A percentile compares a stretch with the other conserved stretches of the same genome.
These are phyloP conservation scores for Ambispora gerdemannii DNA, from an alignment of 192 early-diverging fungal species.

Conservation along the genomic window DNA sequence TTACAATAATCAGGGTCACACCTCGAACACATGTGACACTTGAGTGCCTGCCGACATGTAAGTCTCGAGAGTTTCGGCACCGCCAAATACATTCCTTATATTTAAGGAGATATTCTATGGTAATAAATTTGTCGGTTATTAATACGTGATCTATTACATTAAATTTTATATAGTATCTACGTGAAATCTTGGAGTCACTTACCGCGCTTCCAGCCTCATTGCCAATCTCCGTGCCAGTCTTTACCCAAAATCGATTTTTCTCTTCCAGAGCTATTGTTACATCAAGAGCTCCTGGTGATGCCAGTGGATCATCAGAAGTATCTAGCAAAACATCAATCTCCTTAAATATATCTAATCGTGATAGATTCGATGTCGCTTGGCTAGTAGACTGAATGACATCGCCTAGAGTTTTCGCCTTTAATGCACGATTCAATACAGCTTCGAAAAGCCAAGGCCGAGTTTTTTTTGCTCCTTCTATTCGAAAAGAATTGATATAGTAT, in stretches of 20 bases:
- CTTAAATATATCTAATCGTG: constrained; percentile 69
- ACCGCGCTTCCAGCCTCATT: constrained; percentile 87
- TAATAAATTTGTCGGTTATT: neutral
- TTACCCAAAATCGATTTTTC: constrained; percentile 65
- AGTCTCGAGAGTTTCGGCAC: constrained; percentile 75
- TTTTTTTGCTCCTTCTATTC: constrained; percentile 33
- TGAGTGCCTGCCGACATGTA: constrained; percentile 75
- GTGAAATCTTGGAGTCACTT: constrained; percentile 2
- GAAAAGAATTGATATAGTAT: constrained; percentile 30
- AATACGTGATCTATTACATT: neutral
- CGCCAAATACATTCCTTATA: constrained; percentile 85
- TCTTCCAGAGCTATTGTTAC: constrained; percentile 73
- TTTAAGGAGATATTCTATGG: constrained; percentile 52
- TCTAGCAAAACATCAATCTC: constrained; percentile 67
- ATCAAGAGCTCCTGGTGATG: constrained; percentile 55
- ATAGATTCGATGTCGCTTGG: constrained; percentile 52
- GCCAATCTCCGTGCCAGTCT: constrained; percentile 87
- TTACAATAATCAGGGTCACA: constrained; percentile 25
- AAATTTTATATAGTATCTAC: neutral
- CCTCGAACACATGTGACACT: constrained; percentile 55
- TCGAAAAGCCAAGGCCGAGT: constrained; percentile 51
- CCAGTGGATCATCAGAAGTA: constrained; percentile 42
- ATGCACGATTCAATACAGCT: constrained; percentile 36
- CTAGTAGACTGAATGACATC: constrained; percentile 59
- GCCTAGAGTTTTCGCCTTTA: constrained; percentile 54